A percentile compares a stretch with the other conserved stretches of the same genome.
Conservation (phyloP, 371 early-diverging fungal genomes). For the Mortierella sp. region DNA sequence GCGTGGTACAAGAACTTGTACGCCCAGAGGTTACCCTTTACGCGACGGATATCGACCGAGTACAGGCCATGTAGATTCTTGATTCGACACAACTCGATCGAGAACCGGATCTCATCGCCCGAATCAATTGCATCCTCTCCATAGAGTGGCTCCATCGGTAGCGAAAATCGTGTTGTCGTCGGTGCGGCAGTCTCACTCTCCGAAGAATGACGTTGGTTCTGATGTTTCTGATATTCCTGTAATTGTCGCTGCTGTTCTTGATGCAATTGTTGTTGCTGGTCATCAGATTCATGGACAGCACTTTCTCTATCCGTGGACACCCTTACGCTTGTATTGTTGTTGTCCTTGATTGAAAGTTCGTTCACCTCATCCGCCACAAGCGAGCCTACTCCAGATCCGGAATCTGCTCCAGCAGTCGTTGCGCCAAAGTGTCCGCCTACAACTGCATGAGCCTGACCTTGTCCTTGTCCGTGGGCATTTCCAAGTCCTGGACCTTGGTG, state of each 20-base stretch:
- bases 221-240: too few relatives aligned
- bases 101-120: slow-evolving; percentile 85
- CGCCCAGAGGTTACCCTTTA: slow-evolving; percentile 93
- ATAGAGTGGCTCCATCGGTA: slow-evolving; percentile 78
- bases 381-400: slow-evolving; percentile 3
- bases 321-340: too few relatives aligned
- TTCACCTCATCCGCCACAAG: slow-evolving; percentile 7
- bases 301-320: too few relatives aligned
- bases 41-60: slow-evolving; percentile 90
- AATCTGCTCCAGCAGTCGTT: slow-evolving; percentile 4
- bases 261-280: too few relatives aligned
- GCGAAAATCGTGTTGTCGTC: slow-evolving; percentile 7
- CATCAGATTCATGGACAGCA: too few relatives aligned
- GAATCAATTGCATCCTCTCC: slow-evolving; percentile 91
- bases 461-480: not conserved
- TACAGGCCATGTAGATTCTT: slow-evolving; percentile 90
- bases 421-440: not conserved
- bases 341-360: not conserved
- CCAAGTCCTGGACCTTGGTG: slow-evolving; percentile 1
- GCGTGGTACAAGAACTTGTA: slow-evolving; percentile 92
- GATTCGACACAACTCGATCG: slow-evolving; percentile 89
- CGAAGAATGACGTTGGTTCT: slow-evolving; percentile 2
- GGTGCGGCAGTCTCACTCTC: slow-evolving; percentile 2
- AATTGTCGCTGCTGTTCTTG: too few relatives aligned
- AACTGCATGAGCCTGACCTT: not conserved